Base-by-base conservation (phyloP, 2,329 filamentous ascomycete species). In the Tolypocladium paradoxum region DNA sequence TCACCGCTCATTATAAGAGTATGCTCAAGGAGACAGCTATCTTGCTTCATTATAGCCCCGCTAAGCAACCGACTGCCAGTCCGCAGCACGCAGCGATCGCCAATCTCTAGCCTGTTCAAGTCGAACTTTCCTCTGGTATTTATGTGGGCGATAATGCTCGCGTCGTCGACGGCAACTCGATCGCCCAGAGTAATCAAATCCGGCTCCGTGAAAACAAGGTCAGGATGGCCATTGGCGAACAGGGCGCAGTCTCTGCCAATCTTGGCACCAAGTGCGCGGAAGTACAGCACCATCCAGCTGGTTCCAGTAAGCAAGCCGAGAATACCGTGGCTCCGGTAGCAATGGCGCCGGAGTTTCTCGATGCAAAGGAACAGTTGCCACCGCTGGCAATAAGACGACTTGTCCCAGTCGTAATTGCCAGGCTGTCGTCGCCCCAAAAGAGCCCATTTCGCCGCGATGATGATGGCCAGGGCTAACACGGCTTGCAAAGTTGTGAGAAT, bases 391-490 rank as follows among this genome's bases (percentile, higher is more conserved):
- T 81, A 82, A 18, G 71, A 68, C 22, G 68, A 74, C 62, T 75
- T 75, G 60, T 82, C 79, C 78, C 78, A 82, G 63, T 80, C 76
- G 58, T 79, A 79, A 55, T 75, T 76, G 16, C 79, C 79, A 3
- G 74, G 73, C 55, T 65, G 64, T 38, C 78, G 70, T 22, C 73
- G 72, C 18, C 78, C 78, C 27, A 81, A 66, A 2, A 81, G 62
- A 2, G 66, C 53, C 78, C 78, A 81, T 60, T 82, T 81, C 9
- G 72, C 64, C 3, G 57, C 65, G 52, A 81, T 70, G 38, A 76
- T 67, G 33, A 75, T 56, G 2, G 59, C 57, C 1, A 78, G 58
- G 2, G 76, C 73, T 0, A 77, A 34, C 2, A 76, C 38, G 0
- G 72, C 67, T 55, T 77, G 73, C 0, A 68, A 34, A 0, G 71